Evolutionary conservation across 1,284 basidiomycete genomes (phyloP).

Genomic region (Ustilago shanxiensis): DNA sequence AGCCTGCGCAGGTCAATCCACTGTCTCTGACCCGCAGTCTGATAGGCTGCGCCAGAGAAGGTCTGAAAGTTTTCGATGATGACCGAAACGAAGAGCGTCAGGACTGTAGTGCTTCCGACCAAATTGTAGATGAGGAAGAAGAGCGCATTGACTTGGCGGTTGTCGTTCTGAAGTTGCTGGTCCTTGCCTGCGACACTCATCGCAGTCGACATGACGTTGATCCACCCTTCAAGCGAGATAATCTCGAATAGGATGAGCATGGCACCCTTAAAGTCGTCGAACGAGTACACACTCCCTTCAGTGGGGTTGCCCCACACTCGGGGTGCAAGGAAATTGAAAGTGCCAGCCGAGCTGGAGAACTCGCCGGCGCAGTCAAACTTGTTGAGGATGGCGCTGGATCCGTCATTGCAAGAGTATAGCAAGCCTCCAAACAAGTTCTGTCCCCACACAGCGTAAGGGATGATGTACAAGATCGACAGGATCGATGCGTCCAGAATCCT

Average conservation of each 20-base stretch:
- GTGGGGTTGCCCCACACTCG: slow-evolving; percentile 89
- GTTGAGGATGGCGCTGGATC: slow-evolving; percentile 72
- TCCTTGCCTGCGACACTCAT: slow-evolving; percentile 81
- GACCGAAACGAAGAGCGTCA: slow-evolving; percentile 76
- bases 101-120: slow-evolving; percentile 85
- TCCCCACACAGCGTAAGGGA: slow-evolving; percentile 97
- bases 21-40: slow-evolving; percentile 87
- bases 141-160: slow-evolving; percentile 76
- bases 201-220: slow-evolving; percentile 86
- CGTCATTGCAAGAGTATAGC: slow-evolving; percentile 88
- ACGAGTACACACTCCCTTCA: slow-evolving; percentile 86
- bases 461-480: slow-evolving; percentile 91
- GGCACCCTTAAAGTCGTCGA: slow-evolving; percentile 87
- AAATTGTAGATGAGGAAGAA: slow-evolving; percentile 96
- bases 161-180: slow-evolving; percentile 61
- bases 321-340: slow-evolving; percentile 81
- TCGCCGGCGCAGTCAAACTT: slow-evolving; percentile 82
- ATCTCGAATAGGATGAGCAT: slow-evolving; percentile 96
- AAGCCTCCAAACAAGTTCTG: slow-evolving; percentile 91
- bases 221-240: slow-evolving; percentile 94
- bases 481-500: slow-evolving; percentile 91
- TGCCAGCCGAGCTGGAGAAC: slow-evolving; percentile 73
- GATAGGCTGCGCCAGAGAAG: slow-evolving; percentile 80
- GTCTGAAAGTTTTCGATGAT: slow-evolving; percentile 93
- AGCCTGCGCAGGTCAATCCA: slow-evolving; percentile 95